Percentiles rank a stretch among this genome's conserved stretches.
These are phyloP conservation scores for Cordyceps militaris DNA, from an alignment of 2,329 filamentous ascomycete genomes.

Conservation along the genomic window DNA sequence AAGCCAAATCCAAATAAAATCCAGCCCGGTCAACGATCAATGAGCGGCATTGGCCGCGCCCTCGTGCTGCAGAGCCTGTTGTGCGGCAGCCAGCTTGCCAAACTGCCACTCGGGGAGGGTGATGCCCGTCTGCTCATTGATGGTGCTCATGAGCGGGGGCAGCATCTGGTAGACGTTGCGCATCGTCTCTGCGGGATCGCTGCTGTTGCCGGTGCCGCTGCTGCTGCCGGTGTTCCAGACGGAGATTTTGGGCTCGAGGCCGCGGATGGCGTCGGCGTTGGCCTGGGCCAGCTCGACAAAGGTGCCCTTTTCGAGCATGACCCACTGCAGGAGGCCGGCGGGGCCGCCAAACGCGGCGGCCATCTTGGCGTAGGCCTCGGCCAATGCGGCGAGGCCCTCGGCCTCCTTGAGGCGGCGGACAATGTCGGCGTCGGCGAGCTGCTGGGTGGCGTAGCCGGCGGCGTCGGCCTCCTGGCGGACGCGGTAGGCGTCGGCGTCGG, in stretches of 20 bases:
- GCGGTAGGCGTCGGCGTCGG: constrained; percentile 44
- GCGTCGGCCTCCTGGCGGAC: constrained; percentile 24
- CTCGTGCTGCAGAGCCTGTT: constrained; percentile 23
- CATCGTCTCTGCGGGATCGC: constrained; percentile 40
- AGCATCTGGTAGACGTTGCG: constrained; percentile 79
- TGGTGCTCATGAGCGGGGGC: constrained; percentile 73
- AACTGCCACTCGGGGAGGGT: constrained; percentile 71
- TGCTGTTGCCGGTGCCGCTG: constrained; percentile 45
- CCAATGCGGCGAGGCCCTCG: constrained; percentile 69
- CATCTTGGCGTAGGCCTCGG: constrained; percentile 70
- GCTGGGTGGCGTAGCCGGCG: constrained; percentile 28
- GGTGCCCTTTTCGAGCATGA: constrained; percentile 80
- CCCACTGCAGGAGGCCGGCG: constrained; percentile 69
- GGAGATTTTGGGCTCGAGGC: constrained; percentile 81
- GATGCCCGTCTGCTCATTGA: constrained; percentile 85
- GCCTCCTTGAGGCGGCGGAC: constrained; percentile 63
- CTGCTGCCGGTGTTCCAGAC: constrained; percentile 67
- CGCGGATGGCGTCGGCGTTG: constrained; percentile 68
- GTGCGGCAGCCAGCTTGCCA: constrained; percentile 35
- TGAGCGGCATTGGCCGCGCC: constrained; percentile 14
- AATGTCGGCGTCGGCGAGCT: constrained; percentile 53
- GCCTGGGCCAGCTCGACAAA: constrained; percentile 72
- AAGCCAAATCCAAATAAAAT: too few relatives aligned
- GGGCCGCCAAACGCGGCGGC: constrained; percentile 69
- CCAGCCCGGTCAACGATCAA: constrained; percentile 5